Evolutionary conservation across 1,284 basidiomycete species (phyloP), one percentile per base, ranked within the genome.

Genomic region (Tylopilus orsonianus): DNA sequence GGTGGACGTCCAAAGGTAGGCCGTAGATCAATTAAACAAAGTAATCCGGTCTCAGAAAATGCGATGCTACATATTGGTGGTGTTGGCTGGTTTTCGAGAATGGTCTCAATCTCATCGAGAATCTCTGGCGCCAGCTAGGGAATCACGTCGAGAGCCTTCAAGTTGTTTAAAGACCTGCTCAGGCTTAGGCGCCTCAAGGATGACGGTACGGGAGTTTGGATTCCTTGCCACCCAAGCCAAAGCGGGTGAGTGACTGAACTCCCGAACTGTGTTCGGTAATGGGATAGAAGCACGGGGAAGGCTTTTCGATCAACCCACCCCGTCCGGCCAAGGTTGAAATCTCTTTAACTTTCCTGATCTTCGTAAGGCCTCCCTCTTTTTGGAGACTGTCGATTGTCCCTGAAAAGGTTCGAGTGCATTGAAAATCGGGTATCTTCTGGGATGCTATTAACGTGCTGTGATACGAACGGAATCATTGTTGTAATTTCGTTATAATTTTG

Each of bases 211-310:
- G 1, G 77, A 85, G 65, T 85, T 81, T 12, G 80, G 75, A 63
- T 87, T 83, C 53, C 70, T 75, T n/a, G 83, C 79, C 4, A 83
- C 75, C 87, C 87, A 91, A 3, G 89, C 89, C 24, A 91, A 74
- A 2, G 89, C 84, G 94, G 76, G 41, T 79, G 77, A 37, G 79
- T 69, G 49, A 80, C 75, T 23, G 70, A 77, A 57, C 76, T 78
- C 30, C 74, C 75, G n/a, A 85, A 69, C 55, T 77, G 75, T 42
- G 22, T 49, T 42, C 39, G 26, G 16, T 36, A 26, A 20, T 12
- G 36, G 8, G 13, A 33, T 20, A 16, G 24, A 6, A 41, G 14
- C 8, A 32, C 8, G 4, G 12, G 18, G 23, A 20, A n/a, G 8
- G 20, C 8, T 14, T 34, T 32, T 23, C n/a, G 4, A 13, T 19